These are phyloP conservation scores for Mucor ambiguus DNA, from an alignment of 371 early-diverging fungal species.

Conservation along the genomic window DNA sequence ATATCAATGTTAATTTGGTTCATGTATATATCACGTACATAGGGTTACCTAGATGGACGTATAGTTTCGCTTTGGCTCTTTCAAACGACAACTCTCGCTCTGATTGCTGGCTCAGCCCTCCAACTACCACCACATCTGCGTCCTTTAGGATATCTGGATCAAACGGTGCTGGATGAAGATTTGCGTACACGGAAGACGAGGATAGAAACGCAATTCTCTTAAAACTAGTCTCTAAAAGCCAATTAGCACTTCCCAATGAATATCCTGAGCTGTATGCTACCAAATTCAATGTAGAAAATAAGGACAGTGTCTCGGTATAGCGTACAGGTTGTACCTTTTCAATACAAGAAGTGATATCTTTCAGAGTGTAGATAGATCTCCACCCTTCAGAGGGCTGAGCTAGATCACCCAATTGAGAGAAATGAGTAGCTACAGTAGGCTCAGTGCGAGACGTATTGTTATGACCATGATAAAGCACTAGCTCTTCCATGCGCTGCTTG, in stretches of 20 bases:
- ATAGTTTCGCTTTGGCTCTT: constrained; percentile 22
- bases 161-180: constrained; percentile 74
- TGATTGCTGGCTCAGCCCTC: constrained; percentile 37
- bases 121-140: constrained; percentile 58
- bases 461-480: constrained; percentile 57
- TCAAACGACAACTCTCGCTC: constrained; percentile 22
- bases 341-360: constrained; percentile 63
- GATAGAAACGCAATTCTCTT: constrained; percentile 70
- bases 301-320: constrained; percentile 53
- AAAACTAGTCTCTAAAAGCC: constrained; percentile 67
- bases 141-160: constrained; percentile 60
- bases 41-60: constrained; percentile 38
- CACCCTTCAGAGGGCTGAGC: constrained; percentile 30
- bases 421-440: constrained; percentile 27
- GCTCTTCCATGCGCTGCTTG: constrained; percentile 66
- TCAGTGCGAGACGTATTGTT: constrained; percentile 20
- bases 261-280: constrained; percentile 69
- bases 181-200: constrained; percentile 59
- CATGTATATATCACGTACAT: neutral
- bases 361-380: constrained; percentile 57
- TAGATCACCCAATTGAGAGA: constrained; percentile 16
- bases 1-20: neutral
- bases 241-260: constrained; percentile 73
- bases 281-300: constrained; percentile 48
- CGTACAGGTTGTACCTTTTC: constrained; percentile 69